Base-by-base conservation (phyloP, 176 grass and related monocot genomes). In the Cenchrus fungigraminus region DNA sequence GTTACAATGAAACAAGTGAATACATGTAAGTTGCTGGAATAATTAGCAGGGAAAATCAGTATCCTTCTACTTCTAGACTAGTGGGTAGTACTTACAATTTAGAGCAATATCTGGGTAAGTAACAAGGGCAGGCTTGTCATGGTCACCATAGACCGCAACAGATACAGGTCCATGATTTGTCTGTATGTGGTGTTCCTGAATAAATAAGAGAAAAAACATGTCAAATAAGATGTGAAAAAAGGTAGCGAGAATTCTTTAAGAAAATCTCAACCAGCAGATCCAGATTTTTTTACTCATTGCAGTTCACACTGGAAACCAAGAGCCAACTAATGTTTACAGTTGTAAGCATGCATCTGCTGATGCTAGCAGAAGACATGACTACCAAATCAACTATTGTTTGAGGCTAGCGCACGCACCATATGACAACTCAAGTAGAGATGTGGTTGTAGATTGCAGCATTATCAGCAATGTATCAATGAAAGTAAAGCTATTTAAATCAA, bases 21-120 rank as follows among this genome's bases (percentile, higher is more conserved):
- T 56, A 71, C 74, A 62, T 79, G 58, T 19, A 46, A 58, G 83
- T 68, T 64, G 1, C 74, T 47, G 25, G 76, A 84, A 70, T 45
- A 76, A 64, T 54, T 47, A 65, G 2, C 12, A 79, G 29, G 31
- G 3, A 45, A 2, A 50, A 65, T n/a, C 9, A 6, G 34, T 49
- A 56, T 54, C 71, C 31, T 32, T 40, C 37, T 40, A 40, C 55
- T 82, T 63, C 9, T 60, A 74, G 83, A 87, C 16, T 19, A 76
- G 22, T 9, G 16, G 14, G 13, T 0, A 13, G 63, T 81, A 50
- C 94, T 97, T 84, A 98, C 96, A 76, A 32, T 99, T 99, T 86
- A 99, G 85, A 81, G 90, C 97, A 74, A 99, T 67, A 88, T 99
- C 97, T 34, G 97, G 93, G 83, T 96, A 99, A 71, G 97, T 99